Conservation (phyloP, 169 alveolate species). For the Nephromyces sp. region DNA sequence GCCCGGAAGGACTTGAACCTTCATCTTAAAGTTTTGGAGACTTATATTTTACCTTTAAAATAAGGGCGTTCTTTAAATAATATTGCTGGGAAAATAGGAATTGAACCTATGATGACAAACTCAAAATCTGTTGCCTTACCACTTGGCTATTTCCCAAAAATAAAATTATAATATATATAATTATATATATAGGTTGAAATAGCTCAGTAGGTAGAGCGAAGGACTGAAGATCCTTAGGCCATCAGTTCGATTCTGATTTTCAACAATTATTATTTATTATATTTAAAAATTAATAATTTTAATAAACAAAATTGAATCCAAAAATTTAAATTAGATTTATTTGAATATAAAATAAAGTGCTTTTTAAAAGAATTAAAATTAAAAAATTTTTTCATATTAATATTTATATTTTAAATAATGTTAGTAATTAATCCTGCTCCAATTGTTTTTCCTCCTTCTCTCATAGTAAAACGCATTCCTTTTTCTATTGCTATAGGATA, state of each 20-base stretch:
- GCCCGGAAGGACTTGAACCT: not conserved
- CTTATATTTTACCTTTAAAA: not conserved
- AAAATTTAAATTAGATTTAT: not conserved
- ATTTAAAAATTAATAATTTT: not conserved
- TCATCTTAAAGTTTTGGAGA: not conserved
- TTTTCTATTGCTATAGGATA: constrained; percentile 27
- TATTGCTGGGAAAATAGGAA: not conserved
- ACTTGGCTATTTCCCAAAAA: not conserved
- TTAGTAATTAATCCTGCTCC: too few species aligned
- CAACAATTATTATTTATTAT: not conserved
- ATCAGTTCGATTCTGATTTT: not conserved
- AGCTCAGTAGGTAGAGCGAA: not conserved
- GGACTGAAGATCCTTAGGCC: constrained; percentile 1
- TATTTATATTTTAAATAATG: constrained; percentile 66
- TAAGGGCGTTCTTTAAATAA: not conserved
- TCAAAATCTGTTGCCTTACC: not conserved
- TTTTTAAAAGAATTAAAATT: not conserved
- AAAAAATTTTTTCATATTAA: constrained; percentile 84
- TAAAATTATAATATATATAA: too few species aligned
- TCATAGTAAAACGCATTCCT: constrained; percentile 41
- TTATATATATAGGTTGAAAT: not conserved
- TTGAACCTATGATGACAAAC: not conserved
- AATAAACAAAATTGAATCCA: not conserved
- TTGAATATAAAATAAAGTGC: not conserved
- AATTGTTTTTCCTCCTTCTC: constrained; percentile 48